Evolutionary conservation across 805 yeast species (phyloP).

Genomic region (Yarrowia phangngaensis): DNA sequence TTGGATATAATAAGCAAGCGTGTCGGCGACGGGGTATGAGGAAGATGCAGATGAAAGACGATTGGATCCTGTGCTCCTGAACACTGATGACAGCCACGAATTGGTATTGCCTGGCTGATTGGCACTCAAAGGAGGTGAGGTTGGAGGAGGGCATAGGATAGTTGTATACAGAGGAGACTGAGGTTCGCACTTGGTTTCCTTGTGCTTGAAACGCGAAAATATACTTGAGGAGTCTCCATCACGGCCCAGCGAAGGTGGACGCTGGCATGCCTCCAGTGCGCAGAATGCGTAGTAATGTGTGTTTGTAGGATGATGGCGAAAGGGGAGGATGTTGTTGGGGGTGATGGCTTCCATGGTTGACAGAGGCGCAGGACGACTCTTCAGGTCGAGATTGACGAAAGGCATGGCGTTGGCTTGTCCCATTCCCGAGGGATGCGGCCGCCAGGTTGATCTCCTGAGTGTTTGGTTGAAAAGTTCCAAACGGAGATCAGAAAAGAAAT

Average conservation of each 20-base stretch:
- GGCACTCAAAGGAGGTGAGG: slow-evolving; percentile 24
- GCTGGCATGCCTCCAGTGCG: slow-evolving; percentile 13
- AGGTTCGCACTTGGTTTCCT: slow-evolving; percentile 17
- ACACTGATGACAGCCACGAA: slow-evolving; percentile 35
- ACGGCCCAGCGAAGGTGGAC: slow-evolving; percentile 12
- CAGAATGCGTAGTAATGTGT: slow-evolving; percentile 26
- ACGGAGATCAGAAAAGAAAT: too few relatives aligned
- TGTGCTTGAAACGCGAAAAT: slow-evolving; percentile 13
- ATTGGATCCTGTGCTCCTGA: slow-evolving; percentile 22
- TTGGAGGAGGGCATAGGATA: slow-evolving; percentile 24
- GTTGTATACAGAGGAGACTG: slow-evolving; percentile 21
- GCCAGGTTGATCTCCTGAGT: too few relatives aligned
- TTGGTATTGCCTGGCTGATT: slow-evolving; percentile 29
- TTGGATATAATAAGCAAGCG: too few relatives aligned
- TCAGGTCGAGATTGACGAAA: too few relatives aligned
- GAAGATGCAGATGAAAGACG: slow-evolving; percentile 21
- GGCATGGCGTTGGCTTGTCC: too few relatives aligned
- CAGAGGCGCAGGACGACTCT: slow-evolving; percentile 28
- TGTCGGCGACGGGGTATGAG: slow-evolving; percentile 2
- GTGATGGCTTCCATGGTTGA: slow-evolving; percentile 23
- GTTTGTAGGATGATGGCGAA: slow-evolving; percentile 18
- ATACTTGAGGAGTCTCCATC: slow-evolving; percentile 13
- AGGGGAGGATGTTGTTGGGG: slow-evolving; percentile 20
- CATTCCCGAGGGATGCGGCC: too few relatives aligned
- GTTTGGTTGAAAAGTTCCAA: too few relatives aligned